phyloP scores from a whole-genome alignment of 2,329 filamentous ascomycete genomes.

The Gaeumannomyces sp. region DNA sequence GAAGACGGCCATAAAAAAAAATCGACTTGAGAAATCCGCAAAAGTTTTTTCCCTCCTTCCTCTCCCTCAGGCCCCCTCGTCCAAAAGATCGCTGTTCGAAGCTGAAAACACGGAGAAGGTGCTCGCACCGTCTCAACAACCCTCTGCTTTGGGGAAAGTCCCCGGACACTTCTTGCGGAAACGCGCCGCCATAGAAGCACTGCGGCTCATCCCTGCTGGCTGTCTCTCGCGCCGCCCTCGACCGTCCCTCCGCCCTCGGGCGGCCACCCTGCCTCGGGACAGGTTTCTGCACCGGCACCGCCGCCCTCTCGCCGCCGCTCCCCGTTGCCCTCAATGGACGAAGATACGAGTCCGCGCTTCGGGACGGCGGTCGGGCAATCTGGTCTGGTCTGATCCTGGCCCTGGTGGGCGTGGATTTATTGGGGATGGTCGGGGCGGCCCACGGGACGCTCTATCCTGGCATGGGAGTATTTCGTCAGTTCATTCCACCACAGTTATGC shows the following conservation, averaged over 20 bases:
- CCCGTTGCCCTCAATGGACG: constrained; percentile 56
- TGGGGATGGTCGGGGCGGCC: constrained; percentile 18
- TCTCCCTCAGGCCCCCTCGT: constrained; percentile 67
- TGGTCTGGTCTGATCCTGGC: constrained; percentile 15
- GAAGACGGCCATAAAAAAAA: background rate
- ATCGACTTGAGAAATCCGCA: background rate
- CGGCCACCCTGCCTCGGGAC: constrained; percentile 23
- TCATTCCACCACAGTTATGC: constrained; percentile 81
- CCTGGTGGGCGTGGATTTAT: constrained; percentile 17
- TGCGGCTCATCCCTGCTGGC: constrained; percentile 74
- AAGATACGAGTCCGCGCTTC: constrained; percentile 81
- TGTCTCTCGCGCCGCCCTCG: constrained; percentile 36
- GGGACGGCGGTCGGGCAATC: constrained; percentile 15
- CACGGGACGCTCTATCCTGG: constrained; percentile 39
- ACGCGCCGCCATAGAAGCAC: constrained; percentile 99
- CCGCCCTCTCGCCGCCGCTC: constrained; percentile 11
- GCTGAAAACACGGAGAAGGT: constrained; percentile 73
- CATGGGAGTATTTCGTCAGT: constrained; percentile 77
- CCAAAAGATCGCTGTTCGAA: constrained; percentile 99
- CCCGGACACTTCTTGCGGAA: constrained; percentile 93
- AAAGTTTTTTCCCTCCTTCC: constrained; percentile 22
- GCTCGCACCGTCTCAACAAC: constrained; percentile 25
- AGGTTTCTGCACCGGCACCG: constrained; percentile 18
- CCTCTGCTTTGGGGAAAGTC: constrained; percentile 98
- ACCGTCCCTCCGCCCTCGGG: constrained; percentile 20